These are phyloP conservation scores for Cutaneotrichosporon sp. DNA, from an alignment of 1,284 basidiomycete species.

Conservation along the genomic window DNA sequence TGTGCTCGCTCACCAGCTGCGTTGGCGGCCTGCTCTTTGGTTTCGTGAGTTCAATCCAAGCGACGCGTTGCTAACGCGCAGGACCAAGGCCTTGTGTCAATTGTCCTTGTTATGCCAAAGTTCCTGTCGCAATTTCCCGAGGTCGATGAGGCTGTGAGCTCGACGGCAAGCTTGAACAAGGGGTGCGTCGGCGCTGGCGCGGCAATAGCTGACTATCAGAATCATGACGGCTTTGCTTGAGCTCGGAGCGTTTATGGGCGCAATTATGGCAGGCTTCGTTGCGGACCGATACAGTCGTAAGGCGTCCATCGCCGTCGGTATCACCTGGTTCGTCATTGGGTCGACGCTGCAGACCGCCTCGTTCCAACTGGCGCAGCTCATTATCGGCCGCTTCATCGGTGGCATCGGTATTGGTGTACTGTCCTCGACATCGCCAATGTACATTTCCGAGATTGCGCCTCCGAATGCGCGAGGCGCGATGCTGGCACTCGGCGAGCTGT, in stretches of 20 bases:
- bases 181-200: neutral
- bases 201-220: no score
- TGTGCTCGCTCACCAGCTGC: constrained; percentile 17
- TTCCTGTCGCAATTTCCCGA: constrained; percentile 34
- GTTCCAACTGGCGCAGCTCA: constrained; percentile 18
- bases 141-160: constrained; percentile 15
- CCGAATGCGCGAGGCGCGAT: constrained; percentile 62
- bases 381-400: constrained; percentile 30
- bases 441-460: constrained; percentile 39
- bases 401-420: constrained; percentile 34
- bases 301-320: constrained; percentile 22
- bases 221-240: constrained; percentile 36
- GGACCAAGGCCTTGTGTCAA: constrained; percentile 37
- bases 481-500: constrained; percentile 67
- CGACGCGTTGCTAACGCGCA: neutral
- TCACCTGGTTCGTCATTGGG: constrained; percentile 22
- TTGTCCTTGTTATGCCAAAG: constrained; percentile 31
- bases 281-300: constrained; percentile 32
- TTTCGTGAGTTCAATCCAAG: neutral
- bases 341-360: constrained; percentile 32
- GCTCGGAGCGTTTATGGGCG: constrained; percentile 38
- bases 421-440: constrained; percentile 43
- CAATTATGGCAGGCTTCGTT: constrained; percentile 26
- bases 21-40: constrained; percentile 28
- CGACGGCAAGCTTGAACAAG: constrained; percentile 22